Percentiles rank a stretch among this genome's conserved stretches.
These are phyloP conservation scores for Pseudozyma flocculosa DNA, from an alignment of 1,284 basidiomycete genomes.

Conservation along the genomic window DNA sequence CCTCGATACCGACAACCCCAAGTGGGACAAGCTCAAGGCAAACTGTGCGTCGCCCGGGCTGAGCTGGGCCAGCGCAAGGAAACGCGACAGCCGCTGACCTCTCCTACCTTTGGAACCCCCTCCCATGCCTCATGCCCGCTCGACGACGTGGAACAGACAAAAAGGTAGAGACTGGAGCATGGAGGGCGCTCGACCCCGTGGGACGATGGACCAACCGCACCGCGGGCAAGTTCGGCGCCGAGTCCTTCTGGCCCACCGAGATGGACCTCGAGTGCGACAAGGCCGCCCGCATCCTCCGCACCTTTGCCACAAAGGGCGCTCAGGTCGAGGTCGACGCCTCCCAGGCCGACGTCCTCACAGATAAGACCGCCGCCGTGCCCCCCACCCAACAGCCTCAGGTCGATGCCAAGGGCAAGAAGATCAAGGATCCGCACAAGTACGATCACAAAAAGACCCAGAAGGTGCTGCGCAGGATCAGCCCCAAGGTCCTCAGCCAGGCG, in stretches of 20 bases:
- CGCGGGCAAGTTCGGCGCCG: slow-evolving; percentile 43
- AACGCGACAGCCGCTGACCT: no score
- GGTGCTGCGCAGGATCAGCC: slow-evolving; percentile 55
- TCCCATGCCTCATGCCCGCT: no score
- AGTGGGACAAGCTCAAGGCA: slow-evolving; percentile 36
- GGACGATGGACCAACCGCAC: slow-evolving; percentile 39
- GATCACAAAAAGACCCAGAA: slow-evolving; percentile 52
- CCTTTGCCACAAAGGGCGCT: slow-evolving; percentile 45
- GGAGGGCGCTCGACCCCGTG: slow-evolving; percentile 38
- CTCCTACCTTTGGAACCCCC: no score
- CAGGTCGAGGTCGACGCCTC: slow-evolving; percentile 30
- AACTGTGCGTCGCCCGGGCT: slow-evolving; percentile 1
- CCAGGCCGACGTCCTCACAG: slow-evolving; percentile 21
- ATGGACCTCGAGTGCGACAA: slow-evolving; percentile 49
- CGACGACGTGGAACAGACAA: no score
- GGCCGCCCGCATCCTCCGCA: slow-evolving; percentile 49
- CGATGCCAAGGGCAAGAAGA: slow-evolving; percentile 30
- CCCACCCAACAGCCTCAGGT: slow-evolving; percentile 10
- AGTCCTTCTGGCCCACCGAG: slow-evolving; percentile 52
- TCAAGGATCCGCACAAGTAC: slow-evolving; percentile 42
- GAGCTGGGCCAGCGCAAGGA: no score
- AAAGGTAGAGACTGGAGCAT: slow-evolving; percentile 45
- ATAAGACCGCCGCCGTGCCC: slow-evolving; percentile 18
- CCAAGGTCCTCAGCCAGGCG: slow-evolving; percentile 36
- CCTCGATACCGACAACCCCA: slow-evolving; percentile 32